Evolutionary conservation across 2,329 filamentous ascomycete genomes (phyloP).

Genomic region (Diaporthe sp.): DNA sequence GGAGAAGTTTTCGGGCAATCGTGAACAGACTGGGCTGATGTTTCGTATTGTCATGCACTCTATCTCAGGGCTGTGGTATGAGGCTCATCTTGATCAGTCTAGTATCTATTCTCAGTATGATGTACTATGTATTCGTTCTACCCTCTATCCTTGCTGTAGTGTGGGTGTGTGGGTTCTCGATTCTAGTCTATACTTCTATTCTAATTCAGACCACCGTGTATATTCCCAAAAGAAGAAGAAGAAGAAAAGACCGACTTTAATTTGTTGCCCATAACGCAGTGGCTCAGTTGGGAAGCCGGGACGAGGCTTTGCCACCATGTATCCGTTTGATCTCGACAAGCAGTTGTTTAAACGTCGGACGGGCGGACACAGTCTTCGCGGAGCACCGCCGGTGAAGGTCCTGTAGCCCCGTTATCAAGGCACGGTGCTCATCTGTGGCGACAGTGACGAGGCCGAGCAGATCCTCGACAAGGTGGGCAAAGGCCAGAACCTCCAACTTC

Average conservation of each 20-base stretch:
- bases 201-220: not conserved
- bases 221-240: no score
- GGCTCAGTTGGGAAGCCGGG: constrained; percentile 8
- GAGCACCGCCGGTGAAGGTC: constrained; percentile 50
- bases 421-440: constrained; percentile 34
- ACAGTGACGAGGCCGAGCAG: constrained; percentile 53
- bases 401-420: constrained; percentile 45
- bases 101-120: not conserved
- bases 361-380: constrained; percentile 44
- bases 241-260: not conserved
- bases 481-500: constrained; percentile 62
- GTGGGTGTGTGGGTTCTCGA: not conserved
- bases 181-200: not conserved
- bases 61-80: not conserved
- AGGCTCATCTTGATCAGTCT: not conserved
- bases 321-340: constrained; percentile 43
- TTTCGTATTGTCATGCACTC: not conserved
- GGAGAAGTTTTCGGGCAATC: no score
- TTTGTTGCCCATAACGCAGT: not conserved
- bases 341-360: constrained; percentile 53
- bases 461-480: constrained; percentile 62
- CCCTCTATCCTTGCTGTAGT: not conserved
- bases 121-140: not conserved
- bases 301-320: not conserved
- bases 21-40: no score